Base-by-base conservation (phyloP, 352 stramenopile genomes). In the Globisporangium barbulae region DNA sequence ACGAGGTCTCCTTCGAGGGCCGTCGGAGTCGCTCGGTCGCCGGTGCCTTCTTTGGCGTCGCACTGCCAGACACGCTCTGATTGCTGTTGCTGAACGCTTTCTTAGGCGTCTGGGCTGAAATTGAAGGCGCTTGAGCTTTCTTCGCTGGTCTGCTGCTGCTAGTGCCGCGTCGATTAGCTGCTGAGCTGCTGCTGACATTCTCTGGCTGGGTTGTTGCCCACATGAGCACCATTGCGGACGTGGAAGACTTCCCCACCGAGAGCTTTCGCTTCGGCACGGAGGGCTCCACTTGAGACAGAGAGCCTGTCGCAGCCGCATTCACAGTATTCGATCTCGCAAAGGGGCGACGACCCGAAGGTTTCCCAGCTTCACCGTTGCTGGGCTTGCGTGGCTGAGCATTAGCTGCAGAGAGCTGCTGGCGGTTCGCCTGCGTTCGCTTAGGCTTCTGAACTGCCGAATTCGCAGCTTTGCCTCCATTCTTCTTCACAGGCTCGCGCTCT, bases 211-310 rank as follows among this genome's bases (percentile, higher is more conserved):
- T 25, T 10, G 42, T n/a, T 19, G 48, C 31, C 0, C 49, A 61
- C 61, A 69, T 65, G 15, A 72, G 47, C 19, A 69, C 17, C 61
- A 62, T 45, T 17, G 53, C 61, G 19, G 61, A 63, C 12, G 42
- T 39, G 3, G 45, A 59, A 7, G 15, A 5, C 25, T 58, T 62
- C 9, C 41, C 22, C 17, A 41, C 25, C 0, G 44, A 57, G 12
- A 45, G 8, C 44, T 59, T 70, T 31, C 61, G 35, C 22, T 59
- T 63, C 10, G 53, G 45, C n/a, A 56, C 45, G 0, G 42, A 62
- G 10, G 31, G 25, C 2, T 62, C 47, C 25, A 45, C 28, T 58
- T 41, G 50, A 22, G 33, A 4, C 12, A 9, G 30, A 21, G 12
- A 13, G 19, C 37, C 21, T 8, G 3, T 65, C 8, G 49, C 49